Base-by-base conservation (phyloP, 1,139 yeast species). In the Zygotorulaspora mrakii region DNA sequence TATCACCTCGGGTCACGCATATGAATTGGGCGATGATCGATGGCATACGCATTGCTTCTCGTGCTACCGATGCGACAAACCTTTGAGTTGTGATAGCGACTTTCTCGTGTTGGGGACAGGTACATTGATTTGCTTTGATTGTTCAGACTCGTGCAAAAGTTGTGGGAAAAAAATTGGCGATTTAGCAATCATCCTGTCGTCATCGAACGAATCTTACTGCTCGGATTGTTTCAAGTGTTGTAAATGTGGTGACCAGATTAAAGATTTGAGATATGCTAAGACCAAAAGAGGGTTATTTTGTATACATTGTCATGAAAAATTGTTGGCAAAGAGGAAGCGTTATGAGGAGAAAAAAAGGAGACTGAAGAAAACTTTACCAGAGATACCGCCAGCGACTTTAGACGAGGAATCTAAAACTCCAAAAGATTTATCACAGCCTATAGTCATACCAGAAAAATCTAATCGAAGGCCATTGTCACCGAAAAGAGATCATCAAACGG, bases 121-220 rank as follows among this genome's bases (percentile, higher is more conserved):
- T 23, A 82, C 85, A 42, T 68, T 94, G 43, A 86, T 94, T 17
- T 91, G 98, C 62, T 80, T 88, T 40, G 84, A 82, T 48, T 91
- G 98, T 63, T 84, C 95, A 10, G 94, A 89, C 61, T 77, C 81
- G 37, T 91, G 98, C 64, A 80, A 82, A 55, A 81, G 81, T 46
- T 94, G 98, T 69, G 79, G 81, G 39, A 84, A 85, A 59, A 86
- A 88, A 62, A 91, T 91, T 48, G 95, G 87, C 57, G 96, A 91
- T 61, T 71, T 89, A 67, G 98, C 98, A n/a, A 89, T 91, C 27
- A 57, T 67, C 3, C 40, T 62, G 12, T 73, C 89, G 34, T 88
- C 97, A 1, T 96, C 96, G 16, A 94, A 83, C 54, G 94, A 86
- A 59, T 96, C 97, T 3, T 91, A 87, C 60, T 94, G 98, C 63